phyloP scores from a whole-genome alignment of 805 yeast genomes.

The Candida sithepensis region DNA sequence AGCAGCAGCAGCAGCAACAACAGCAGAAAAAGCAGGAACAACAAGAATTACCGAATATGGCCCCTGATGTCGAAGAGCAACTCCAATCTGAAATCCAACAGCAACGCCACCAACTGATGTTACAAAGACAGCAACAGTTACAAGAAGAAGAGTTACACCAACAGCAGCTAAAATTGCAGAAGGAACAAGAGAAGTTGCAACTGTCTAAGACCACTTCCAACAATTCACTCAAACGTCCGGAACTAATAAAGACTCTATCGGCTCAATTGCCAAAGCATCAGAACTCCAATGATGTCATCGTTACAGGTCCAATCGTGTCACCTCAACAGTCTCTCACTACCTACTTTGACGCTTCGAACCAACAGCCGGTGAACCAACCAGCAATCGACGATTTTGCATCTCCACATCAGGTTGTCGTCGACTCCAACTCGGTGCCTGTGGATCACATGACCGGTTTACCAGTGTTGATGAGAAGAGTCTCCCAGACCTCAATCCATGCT shows the following conservation, averaged over 20 bases:
- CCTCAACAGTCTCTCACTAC: conserved; percentile 32
- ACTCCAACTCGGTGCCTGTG: conserved; percentile 55
- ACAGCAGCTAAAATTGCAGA: background rate
- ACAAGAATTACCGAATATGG: conserved; percentile 1
- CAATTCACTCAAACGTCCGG: conserved; percentile 18
- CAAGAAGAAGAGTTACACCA: background rate
- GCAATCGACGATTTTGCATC: conserved; percentile 23
- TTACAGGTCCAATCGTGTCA: conserved; percentile 51
- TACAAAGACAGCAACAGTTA: background rate
- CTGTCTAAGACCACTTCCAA: background rate
- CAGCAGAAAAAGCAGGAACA: background rate
- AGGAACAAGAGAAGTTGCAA: background rate
- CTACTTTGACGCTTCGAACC: conserved; percentile 12
- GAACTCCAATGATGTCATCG: conserved; percentile 46
- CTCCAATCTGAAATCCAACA: conserved; percentile 3
- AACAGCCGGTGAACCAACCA: conserved; percentile 4
- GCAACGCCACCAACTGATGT: background rate
- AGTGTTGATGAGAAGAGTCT: conserved; percentile 57
- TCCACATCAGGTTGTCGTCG: conserved; percentile 74
- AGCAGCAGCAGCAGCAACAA: background rate
- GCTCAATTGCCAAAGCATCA: conserved; percentile 40
- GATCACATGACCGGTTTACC: conserved; percentile 74
- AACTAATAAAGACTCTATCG: conserved; percentile 26
- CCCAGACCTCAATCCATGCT: conserved; percentile 65
- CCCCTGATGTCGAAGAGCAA: no score